Percentiles rank a stretch among this genome's conserved stretches.
Conservation (phyloP, 495 filamentous ascomycete genomes). For the Aeminium ludgeri region DNA sequence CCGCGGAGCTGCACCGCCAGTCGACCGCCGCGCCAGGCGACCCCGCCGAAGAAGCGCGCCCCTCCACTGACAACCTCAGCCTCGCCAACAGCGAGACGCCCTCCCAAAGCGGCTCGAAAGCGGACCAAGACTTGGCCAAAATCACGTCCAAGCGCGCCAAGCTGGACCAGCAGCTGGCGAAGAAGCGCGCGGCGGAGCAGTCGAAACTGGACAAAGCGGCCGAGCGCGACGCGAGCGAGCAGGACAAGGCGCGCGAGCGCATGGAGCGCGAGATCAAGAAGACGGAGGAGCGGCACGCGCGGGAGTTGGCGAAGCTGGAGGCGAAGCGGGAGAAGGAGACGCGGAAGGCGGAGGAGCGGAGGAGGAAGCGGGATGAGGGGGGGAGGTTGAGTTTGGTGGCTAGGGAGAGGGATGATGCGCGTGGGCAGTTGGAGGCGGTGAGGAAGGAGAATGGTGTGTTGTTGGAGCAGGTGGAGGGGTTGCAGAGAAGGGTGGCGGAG, state of each 20-base stretch:
- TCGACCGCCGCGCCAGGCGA: constrained; percentile 3
- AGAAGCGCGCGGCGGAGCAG: constrained; percentile 29
- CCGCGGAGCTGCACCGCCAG: constrained; percentile 18
- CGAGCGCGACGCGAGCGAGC: constrained; percentile 17
- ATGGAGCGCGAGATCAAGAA: constrained; percentile 42
- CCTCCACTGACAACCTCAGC: constrained; percentile 2
- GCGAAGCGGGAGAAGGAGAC: constrained; percentile 30
- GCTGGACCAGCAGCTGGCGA: constrained; percentile 49
- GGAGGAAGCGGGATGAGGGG: constrained; percentile 23
- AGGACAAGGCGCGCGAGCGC: constrained; percentile 39
- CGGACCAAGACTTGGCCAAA: constrained; percentile 50
- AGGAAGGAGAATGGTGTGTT: constrained; percentile 24
- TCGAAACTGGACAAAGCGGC: constrained; percentile 32
- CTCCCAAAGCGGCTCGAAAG: constrained; percentile 20
- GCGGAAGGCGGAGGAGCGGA: constrained; percentile 21
- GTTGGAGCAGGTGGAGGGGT: constrained; percentile 23
- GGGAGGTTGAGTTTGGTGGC: constrained; percentile 13
- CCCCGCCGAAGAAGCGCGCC: neutral
- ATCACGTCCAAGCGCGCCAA: constrained; percentile 53
- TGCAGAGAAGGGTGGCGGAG: constrained; percentile 30
- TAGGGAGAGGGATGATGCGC: constrained; percentile 25
- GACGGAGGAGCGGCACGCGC: constrained; percentile 46
- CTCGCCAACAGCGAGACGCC: neutral
- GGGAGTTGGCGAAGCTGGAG: constrained; percentile 46
- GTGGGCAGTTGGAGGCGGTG: constrained; percentile 17